These are phyloP conservation scores for Kurtzmaniella fragi DNA, from an alignment of 805 yeast genomes.

Conservation along the genomic window DNA sequence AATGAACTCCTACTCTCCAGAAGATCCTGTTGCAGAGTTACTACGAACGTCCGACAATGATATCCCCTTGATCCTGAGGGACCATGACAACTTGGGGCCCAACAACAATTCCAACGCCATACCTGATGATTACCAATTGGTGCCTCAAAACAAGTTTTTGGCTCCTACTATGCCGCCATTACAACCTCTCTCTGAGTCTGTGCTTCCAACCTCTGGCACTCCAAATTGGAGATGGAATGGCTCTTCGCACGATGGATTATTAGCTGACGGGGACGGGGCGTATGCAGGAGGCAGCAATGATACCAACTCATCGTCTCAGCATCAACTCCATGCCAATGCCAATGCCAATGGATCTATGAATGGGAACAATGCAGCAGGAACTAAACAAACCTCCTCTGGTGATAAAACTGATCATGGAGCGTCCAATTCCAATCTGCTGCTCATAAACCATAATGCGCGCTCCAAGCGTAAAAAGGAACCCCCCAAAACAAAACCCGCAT, in stretches of 20 bases:
- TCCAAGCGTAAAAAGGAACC: constrained; percentile 27
- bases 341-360: too few species aligned
- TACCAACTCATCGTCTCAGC: too few species aligned
- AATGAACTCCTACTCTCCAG: constrained; percentile 2
- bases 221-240: background rate
- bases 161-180: background rate
- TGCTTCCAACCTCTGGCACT: constrained; percentile 1
- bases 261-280: too few species aligned
- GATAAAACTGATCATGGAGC: too few species aligned
- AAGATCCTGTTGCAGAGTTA: constrained; percentile 4
- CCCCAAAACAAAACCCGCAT: constrained; percentile 74
- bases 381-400: too few species aligned
- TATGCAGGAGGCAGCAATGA: too few species aligned
- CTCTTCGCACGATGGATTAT: too few species aligned
- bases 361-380: too few species aligned
- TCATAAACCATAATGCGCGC: background rate
- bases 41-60: constrained; percentile 3
- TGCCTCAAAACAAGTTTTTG: background rate
- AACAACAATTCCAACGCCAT: constrained; percentile 46
- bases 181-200: constrained; percentile 1
- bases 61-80: constrained; percentile 2
- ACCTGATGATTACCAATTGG: constrained; percentile 3
- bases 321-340: too few species aligned
- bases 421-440: background rate
- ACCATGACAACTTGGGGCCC: constrained; percentile 29